phyloP scores from a whole-genome alignment of 140 eudicot species.

The Bidens hawaiensis region DNA sequence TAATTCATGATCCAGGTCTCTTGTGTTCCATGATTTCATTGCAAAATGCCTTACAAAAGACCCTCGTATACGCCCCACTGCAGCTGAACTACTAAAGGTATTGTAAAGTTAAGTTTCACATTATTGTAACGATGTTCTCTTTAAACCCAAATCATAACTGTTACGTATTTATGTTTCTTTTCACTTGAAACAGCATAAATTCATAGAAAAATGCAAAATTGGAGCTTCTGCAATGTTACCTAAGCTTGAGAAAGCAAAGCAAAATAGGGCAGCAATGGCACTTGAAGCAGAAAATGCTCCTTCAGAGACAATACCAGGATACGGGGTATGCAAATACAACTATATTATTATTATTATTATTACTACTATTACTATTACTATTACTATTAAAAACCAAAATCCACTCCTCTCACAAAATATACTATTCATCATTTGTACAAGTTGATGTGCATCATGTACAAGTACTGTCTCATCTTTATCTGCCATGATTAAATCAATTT shows the following conservation, averaged over 20 bases:
- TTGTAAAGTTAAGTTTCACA: slow-evolving; percentile 14
- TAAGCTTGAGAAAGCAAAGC: slow-evolving; percentile 84
- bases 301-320: slow-evolving; percentile 62
- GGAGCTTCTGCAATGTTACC: slow-evolving; percentile 87
- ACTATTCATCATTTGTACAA: too few species aligned
- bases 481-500: too few species aligned
- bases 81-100: slow-evolving; percentile 96
- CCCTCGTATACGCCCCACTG: slow-evolving; percentile 93
- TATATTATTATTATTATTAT: too few species aligned
- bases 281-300: slow-evolving; percentile 56
- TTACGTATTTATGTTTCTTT: slow-evolving; percentile 9
- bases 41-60: slow-evolving; percentile 97
- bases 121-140: background rate
- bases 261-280: slow-evolving; percentile 67
- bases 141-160: background rate
- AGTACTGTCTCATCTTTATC: too few species aligned
- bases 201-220: slow-evolving; percentile 85
- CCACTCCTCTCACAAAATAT: too few species aligned
- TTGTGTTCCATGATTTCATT: slow-evolving; percentile 94
- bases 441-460: too few species aligned
- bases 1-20: slow-evolving; percentile 66
- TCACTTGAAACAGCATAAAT: slow-evolving; percentile 66
- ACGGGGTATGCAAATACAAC: slow-evolving; percentile 44
- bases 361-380: too few species aligned
- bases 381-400: too few species aligned